Base-by-base conservation (phyloP, 208 protist genomes). In the Angomonas deanei region DNA sequence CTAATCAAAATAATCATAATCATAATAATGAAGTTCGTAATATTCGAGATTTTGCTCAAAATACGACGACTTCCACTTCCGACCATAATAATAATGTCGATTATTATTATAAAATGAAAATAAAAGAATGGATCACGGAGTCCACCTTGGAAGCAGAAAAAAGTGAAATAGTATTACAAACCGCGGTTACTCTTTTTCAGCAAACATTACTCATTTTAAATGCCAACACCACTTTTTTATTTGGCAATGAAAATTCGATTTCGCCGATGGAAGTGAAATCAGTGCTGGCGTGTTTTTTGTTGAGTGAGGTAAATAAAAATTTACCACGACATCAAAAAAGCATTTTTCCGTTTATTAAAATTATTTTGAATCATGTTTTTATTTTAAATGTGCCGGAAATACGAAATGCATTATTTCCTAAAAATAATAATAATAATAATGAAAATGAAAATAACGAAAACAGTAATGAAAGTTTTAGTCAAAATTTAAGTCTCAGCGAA, bases 351-450 rank as follows among this genome's bases (percentile, higher is more conserved):
- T 89, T 77, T 53, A 62, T 88, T 19, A 66, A 72, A 6, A 71
- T 90, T 61, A 54, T 95, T 21, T 59, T 95, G n/a, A 72, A 76
- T 15, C 74, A 72, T 23, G 65, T 88, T 21, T 91, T 85, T 60
- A 82, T 95, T 8, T 72, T 83, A 1, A 75, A 91, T 60, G 82
- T 74, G 1, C 49, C 61, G 6, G 60, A 66, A 15, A 49, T 49
- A 21, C 42, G 42, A 15, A 3, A 49, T 5, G 4, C 24, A 3
- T 49, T 49, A 26, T 3, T 26, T 15, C 2, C 6, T 49, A 28
- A 2, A n/a, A 54, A 8, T 2, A 4, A 54, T 3, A 54, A 30
- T 30, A 54, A 54, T 8, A 6, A 30, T 28, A 15, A 30, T 8
- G 36, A 42, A 42, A 15, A 42, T 42, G 36, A 42, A 42, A 19